phyloP scores from a whole-genome alignment of 768 basidiomycete genomes.

The Xerocomus brunneocitrinus region DNA sequence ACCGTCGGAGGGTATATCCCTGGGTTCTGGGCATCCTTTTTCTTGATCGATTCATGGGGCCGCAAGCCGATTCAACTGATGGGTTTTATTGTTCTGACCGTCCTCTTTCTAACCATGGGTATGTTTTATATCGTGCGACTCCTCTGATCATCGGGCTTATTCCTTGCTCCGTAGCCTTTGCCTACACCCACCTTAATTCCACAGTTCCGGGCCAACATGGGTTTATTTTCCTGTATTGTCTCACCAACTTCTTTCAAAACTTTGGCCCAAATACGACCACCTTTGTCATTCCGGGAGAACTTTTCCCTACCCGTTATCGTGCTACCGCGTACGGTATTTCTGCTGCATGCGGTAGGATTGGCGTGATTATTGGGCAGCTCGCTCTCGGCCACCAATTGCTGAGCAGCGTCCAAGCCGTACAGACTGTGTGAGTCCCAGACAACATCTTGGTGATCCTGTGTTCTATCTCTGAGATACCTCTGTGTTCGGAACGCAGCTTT shows the following conservation, averaged over 20 bases:
- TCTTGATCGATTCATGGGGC: conserved; percentile 67
- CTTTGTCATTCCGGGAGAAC: conserved; percentile 72
- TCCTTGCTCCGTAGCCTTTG: conserved; percentile 46
- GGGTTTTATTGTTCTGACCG: conserved; percentile 63
- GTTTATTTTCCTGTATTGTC: conserved; percentile 34
- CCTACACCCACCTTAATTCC: conserved; percentile 51
- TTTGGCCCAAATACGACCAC: conserved; percentile 48
- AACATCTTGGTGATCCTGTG: background rate
- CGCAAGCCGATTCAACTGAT: conserved; percentile 73
- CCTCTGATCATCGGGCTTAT: background rate
- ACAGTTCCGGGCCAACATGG: conserved; percentile 48
- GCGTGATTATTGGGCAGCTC: conserved; percentile 76
- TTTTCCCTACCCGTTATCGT: conserved; percentile 73
- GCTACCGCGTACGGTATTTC: conserved; percentile 73
- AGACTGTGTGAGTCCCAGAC: conserved; percentile 56
- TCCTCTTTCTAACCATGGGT: conserved; percentile 69
- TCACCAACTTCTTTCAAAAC: conserved; percentile 17
- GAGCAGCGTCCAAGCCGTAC: conserved; percentile 51
- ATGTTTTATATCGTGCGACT: conserved; percentile 16
- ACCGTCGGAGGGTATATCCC: conserved; percentile 18
- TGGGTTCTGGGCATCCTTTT: conserved; percentile 63
- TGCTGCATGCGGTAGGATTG: conserved; percentile 68
- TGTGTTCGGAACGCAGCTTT: conserved; percentile 37
- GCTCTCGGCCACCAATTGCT: conserved; percentile 60
- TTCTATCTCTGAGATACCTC: background rate